Evolutionary conservation across 2,329 filamentous ascomycete species (phyloP).

Genomic region (Leptodontidium sp.): DNA sequence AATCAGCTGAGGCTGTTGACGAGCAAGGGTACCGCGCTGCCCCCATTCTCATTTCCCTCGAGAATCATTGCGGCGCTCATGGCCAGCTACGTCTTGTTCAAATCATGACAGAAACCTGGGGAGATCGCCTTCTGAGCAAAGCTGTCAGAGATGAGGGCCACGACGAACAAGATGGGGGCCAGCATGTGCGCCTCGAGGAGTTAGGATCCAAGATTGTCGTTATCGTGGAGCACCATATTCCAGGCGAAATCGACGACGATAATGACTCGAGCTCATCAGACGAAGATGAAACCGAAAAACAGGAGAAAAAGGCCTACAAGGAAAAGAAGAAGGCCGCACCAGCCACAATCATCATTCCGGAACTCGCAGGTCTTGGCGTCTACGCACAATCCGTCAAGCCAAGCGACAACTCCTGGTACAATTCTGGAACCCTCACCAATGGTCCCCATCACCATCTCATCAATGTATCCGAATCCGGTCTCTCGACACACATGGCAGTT

Average conservation of each 20-base stretch:
- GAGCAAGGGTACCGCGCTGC: conserved; percentile 54
- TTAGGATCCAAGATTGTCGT: conserved; percentile 70
- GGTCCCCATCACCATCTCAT: conserved; percentile 71
- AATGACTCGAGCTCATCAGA: conserved; percentile 52
- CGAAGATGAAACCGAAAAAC: conserved; percentile 53
- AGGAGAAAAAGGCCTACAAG: conserved; percentile 61
- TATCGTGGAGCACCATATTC: conserved; percentile 73
- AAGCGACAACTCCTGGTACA: conserved; percentile 70
- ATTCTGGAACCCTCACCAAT: conserved; percentile 53
- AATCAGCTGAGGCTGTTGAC: conserved; percentile 56
- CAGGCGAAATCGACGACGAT: conserved; percentile 56
- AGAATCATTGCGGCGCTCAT: conserved; percentile 69
- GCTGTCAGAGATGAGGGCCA: conserved; percentile 64
- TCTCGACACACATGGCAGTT: conserved; percentile 59
- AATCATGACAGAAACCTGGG: conserved; percentile 72
- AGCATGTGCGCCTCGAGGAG: conserved; percentile 65
- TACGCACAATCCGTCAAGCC: conserved; percentile 77
- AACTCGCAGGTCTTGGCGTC: conserved; percentile 70
- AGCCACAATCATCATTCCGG: conserved; percentile 64
- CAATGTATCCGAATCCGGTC: conserved; percentile 72
- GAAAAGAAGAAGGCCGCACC: conserved; percentile 58
- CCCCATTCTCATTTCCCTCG: conserved; percentile 70
- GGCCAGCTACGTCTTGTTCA: conserved; percentile 68
- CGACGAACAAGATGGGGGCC: conserved; percentile 59
- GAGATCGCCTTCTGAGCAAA: conserved; percentile 64